Evolutionary conservation across 306 rosid genomes (phyloP).

Genomic region (Castanea mollissima): DNA sequence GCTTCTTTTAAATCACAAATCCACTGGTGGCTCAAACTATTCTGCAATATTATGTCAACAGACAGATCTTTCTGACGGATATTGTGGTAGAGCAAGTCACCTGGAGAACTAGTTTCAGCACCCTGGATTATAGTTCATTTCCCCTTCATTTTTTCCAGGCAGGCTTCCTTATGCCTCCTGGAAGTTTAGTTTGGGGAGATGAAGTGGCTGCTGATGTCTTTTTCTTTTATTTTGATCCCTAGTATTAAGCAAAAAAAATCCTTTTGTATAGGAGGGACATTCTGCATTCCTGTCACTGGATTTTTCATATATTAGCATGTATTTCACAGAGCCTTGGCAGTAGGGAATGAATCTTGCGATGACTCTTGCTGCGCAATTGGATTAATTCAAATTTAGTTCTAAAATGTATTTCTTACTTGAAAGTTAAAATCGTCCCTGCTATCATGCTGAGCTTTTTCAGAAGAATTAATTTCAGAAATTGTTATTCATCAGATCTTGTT

Average conservation of each 20-base stretch:
- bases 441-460: background rate
- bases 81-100: conserved; percentile 26
- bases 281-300: conserved; percentile 20
- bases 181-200: conserved; percentile 36
- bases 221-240: conserved; percentile 11
- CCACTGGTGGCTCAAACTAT: conserved; percentile 24
- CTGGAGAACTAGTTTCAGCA: conserved; percentile 29
- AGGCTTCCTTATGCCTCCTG: conserved; percentile 13
- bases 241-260: background rate
- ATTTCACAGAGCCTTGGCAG: conserved; percentile 29
- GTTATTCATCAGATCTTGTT: background rate
- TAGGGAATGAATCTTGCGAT: conserved; percentile 15
- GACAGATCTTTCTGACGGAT: conserved; percentile 33
- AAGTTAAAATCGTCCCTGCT: background rate
- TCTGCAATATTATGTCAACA: conserved; percentile 36
- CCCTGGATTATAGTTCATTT: conserved; percentile 23
- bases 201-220: conserved; percentile 23
- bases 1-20: conserved; percentile 27
- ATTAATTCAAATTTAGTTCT: conserved; percentile 4
- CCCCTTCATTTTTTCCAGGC: conserved; percentile 14
- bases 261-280: conserved; percentile 38
- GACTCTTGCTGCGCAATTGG: conserved; percentile 22
- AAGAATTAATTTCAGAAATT: background rate
- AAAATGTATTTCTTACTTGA: background rate
- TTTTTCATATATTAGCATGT: conserved; percentile 34